Evolutionary conservation across 1,284 basidiomycete genomes (phyloP).

Genomic region (Kwoniella shivajii): DNA sequence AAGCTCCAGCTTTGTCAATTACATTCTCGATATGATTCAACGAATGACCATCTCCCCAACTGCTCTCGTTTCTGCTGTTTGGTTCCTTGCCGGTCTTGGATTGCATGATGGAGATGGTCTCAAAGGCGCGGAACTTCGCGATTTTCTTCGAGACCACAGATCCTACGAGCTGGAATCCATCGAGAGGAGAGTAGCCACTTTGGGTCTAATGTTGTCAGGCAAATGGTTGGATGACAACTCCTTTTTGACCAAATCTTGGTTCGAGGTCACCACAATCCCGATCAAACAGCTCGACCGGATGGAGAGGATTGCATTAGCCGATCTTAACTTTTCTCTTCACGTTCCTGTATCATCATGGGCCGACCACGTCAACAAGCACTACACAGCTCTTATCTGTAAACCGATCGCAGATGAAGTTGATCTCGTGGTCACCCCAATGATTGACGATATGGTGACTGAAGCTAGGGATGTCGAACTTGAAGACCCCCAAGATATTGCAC

Average conservation of each 20-base stretch:
- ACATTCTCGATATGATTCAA: constrained; percentile 40
- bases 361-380: constrained; percentile 33
- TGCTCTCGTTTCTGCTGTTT: constrained; percentile 73
- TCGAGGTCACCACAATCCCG: constrained; percentile 42
- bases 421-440: constrained; percentile 12
- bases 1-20: constrained; percentile 29
- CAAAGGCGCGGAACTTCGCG: constrained; percentile 67
- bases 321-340: constrained; percentile 37
- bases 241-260: constrained; percentile 88
- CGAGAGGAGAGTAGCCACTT: constrained; percentile 59
- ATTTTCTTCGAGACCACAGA: constrained; percentile 58
- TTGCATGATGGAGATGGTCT: constrained; percentile 60
- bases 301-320: constrained; percentile 37
- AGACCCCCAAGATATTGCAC: constrained; percentile 1
- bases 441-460: constrained; percentile 28
- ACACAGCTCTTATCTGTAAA: constrained; percentile 19
- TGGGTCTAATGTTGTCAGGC: constrained; percentile 86
- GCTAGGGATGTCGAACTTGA: constrained; percentile 30
- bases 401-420: constrained; percentile 14
- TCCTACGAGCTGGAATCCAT: constrained; percentile 58
- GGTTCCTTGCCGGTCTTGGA: constrained; percentile 79
- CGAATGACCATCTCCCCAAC: constrained; percentile 75
- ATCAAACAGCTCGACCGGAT: constrained; percentile 37
- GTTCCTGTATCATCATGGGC: constrained; percentile 35
- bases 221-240: constrained; percentile 93